Percentiles rank a stretch among this genome's conserved stretches.
phyloP scores from a whole-genome alignment of 176 grass and related monocot genomes.

The Ensete ventricosum region DNA sequence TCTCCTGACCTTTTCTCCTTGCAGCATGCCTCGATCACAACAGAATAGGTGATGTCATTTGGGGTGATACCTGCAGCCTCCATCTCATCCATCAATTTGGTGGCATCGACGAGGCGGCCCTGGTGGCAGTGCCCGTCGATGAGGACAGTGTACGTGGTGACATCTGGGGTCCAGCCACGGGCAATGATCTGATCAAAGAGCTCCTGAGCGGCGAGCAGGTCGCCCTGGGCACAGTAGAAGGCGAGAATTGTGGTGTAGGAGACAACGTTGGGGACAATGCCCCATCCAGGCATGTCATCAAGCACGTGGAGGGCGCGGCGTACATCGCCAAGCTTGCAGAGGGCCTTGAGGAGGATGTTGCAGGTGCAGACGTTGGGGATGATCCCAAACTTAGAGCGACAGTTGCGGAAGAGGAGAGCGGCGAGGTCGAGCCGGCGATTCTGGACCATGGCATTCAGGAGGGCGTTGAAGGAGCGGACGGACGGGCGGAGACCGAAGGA shows the following conservation, averaged over 20 bases:
- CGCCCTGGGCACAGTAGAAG: slow-evolving; percentile 34
- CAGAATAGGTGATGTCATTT: slow-evolving; percentile 56
- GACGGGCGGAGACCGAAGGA: slow-evolving; percentile 50
- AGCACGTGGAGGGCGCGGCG: slow-evolving; percentile 43
- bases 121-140: slow-evolving; percentile 44
- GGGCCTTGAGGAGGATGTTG: slow-evolving; percentile 60
- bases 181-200: slow-evolving; percentile 37
- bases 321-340: slow-evolving; percentile 26
- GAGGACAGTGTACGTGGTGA: slow-evolving; percentile 50
- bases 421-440: slow-evolving; percentile 40
- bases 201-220: slow-evolving; percentile 36
- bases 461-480: slow-evolving; percentile 65
- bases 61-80: slow-evolving; percentile 34
- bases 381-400: slow-evolving; percentile 42
- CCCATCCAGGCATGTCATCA: slow-evolving; percentile 60
- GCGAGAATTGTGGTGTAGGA: slow-evolving; percentile 56
- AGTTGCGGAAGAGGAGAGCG: slow-evolving; percentile 50
- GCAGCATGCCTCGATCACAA: slow-evolving; percentile 51
- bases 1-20: slow-evolving; percentile 42
- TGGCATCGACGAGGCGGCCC: slow-evolving; percentile 37
- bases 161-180: slow-evolving; percentile 40
- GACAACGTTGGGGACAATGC: slow-evolving; percentile 43
- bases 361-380: slow-evolving; percentile 53
- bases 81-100: slow-evolving; percentile 84
- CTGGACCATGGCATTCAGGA: slow-evolving; percentile 52